These are phyloP conservation scores for Amanita polypyramis DNA, from an alignment of 768 basidiomycete genomes.

Conservation along the genomic window DNA sequence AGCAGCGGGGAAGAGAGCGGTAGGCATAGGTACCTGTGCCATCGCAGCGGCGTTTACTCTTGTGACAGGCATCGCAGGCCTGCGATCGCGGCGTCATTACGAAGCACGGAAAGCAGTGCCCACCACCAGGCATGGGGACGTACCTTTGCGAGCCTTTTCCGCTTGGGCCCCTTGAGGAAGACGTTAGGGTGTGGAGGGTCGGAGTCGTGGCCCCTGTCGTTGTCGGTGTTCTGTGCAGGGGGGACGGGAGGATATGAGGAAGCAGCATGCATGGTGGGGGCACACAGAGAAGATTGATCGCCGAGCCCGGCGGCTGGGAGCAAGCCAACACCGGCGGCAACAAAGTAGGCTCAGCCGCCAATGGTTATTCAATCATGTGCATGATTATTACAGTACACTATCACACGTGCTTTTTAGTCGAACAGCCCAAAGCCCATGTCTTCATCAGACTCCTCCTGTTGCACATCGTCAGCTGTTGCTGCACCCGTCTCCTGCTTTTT, in stretches of 20 bases:
- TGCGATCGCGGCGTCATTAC: constrained; percentile 13
- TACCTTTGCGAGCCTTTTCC: constrained; percentile 47
- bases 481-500: background rate
- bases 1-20: constrained; percentile 6
- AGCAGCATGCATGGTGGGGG: constrained; percentile 7
- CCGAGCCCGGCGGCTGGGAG: background rate
- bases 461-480: constrained; percentile 3
- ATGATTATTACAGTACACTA: constrained; percentile 2
- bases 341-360: constrained; percentile 1
- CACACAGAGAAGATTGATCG: background rate
- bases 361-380: constrained; percentile 4
- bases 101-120: constrained; percentile 1
- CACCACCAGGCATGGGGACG: background rate
- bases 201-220: constrained; percentile 22
- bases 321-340: constrained; percentile 11
- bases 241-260: too few species aligned
- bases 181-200: constrained; percentile 7
- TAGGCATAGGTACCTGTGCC: constrained; percentile 58
- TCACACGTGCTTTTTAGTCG: constrained; percentile 48
- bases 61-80: constrained; percentile 80
- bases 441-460: constrained; percentile 88
- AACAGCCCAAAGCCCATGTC: constrained; percentile 99
- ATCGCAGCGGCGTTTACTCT: constrained; percentile 77
- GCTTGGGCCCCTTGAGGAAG: constrained; percentile 39
- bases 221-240: constrained; percentile 12